These are phyloP conservation scores for Plasmodium coatneyi DNA, from an alignment of 169 alveolate species.

Conservation along the genomic window DNA sequence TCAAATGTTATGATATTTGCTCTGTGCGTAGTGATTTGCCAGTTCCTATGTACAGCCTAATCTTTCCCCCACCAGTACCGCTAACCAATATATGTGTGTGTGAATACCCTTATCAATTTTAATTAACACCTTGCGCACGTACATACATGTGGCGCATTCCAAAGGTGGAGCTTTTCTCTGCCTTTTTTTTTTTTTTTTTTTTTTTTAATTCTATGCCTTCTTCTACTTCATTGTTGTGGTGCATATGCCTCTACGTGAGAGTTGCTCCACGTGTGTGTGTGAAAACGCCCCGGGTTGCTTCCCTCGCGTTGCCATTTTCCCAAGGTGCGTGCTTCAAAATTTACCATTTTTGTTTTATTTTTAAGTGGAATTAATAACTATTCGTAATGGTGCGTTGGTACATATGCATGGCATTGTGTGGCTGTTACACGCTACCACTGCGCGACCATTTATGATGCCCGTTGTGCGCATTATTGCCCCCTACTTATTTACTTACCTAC, in stretches of 20 bases:
- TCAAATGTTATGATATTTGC: slow-evolving; percentile 20
- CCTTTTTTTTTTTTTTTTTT: neutral
- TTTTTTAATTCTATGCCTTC: neutral
- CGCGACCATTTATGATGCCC: slow-evolving; percentile 1
- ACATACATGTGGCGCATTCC: neutral
- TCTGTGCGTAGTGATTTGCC: neutral
- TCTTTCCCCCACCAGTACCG: neutral
- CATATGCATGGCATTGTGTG: slow-evolving; percentile 2
- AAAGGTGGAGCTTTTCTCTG: neutral
- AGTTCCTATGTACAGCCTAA: neutral
- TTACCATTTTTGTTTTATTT: slow-evolving; percentile 54
- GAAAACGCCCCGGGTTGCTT: neutral
- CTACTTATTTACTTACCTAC: neutral
- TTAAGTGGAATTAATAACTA: slow-evolving; percentile 36
- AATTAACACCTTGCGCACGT: slow-evolving; percentile 7
- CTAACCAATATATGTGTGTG: slow-evolving; percentile 7
- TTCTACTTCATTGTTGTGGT: neutral
- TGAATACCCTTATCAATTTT: slow-evolving; percentile 20
- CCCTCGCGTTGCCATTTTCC: neutral
- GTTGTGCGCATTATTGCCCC: neutral
- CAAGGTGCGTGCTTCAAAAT: neutral
- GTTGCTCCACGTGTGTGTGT: neutral
- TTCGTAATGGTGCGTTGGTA: slow-evolving; percentile 14
- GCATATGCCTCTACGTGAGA: neutral
- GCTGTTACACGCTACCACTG: neutral